Evolutionary conservation across 441 rosid genomes (phyloP).

Genomic region (Jatropha podagrica): DNA sequence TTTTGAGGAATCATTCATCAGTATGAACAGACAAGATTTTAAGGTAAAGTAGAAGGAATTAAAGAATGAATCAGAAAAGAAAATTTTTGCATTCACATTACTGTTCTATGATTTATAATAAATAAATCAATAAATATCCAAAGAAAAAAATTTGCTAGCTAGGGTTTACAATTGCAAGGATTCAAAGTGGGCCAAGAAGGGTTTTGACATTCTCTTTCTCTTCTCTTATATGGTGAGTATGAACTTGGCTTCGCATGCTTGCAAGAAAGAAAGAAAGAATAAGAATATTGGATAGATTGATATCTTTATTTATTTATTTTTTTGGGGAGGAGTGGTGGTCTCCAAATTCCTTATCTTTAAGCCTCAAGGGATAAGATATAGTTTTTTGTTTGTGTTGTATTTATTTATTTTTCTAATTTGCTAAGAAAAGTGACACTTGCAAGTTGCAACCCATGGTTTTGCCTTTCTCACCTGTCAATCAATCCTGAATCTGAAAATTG

Average conservation of each 20-base stretch:
- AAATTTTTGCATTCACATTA: conserved; percentile 2
- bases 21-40: background rate
- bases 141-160: background rate
- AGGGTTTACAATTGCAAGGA: conserved; percentile 13
- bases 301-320: background rate
- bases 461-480: conserved; percentile 19
- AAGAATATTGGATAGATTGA: conserved; percentile 30
- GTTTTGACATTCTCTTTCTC: conserved; percentile 11
- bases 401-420: background rate
- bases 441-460: conserved; percentile 16
- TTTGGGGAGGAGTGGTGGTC: conserved; percentile 21
- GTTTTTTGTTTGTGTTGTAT: background rate
- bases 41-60: background rate
- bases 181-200: conserved; percentile 23
- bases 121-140: conserved; percentile 6
- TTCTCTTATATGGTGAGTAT: background rate
- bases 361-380: conserved; percentile 16
- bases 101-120: background rate
- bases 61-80: background rate
- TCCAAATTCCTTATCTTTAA: conserved; percentile 31
- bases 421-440: background rate
- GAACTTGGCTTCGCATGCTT: conserved; percentile 32
- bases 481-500: conserved; percentile 7
- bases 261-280: conserved; percentile 29
- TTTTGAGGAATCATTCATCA: conserved; percentile 27